A percentile compares a stretch with the other conserved stretches of the same genome.
Conservation (phyloP, 352 stramenopile genomes). For the Phytophthora idaei region DNA sequence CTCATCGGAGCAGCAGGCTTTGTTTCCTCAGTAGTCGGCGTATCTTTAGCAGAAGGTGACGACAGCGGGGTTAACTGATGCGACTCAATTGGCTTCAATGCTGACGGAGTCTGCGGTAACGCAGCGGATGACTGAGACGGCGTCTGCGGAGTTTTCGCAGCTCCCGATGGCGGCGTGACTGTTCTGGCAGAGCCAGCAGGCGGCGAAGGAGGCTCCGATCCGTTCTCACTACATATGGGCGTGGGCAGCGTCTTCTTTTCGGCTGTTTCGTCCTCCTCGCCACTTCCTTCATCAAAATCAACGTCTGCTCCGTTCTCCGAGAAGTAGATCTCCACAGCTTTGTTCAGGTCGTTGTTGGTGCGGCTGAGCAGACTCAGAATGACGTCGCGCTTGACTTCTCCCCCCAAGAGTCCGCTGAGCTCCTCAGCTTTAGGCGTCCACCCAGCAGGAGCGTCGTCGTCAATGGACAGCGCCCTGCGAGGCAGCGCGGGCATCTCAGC, state of each 20-base stretch:
- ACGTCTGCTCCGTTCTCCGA: conserved; percentile 55
- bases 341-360: conserved; percentile 77
- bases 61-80: conserved; percentile 64
- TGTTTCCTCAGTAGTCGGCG: conserved; percentile 10
- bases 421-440: conserved; percentile 60
- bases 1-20: conserved; percentile 6
- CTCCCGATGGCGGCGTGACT: conserved; percentile 29
- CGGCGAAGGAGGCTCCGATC: conserved; percentile 12
- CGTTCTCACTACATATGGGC: conserved; percentile 15
- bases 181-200: conserved; percentile 20
- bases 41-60: conserved; percentile 31
- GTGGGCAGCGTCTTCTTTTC: conserved; percentile 28
- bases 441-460: conserved; percentile 17
- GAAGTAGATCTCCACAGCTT: conserved; percentile 85
- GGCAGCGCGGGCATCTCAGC: conserved; percentile 26
- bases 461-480: conserved; percentile 9
- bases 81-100: conserved; percentile 53
- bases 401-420: conserved; percentile 74
- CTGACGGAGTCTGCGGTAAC: conserved; percentile 44
- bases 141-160: conserved; percentile 23
- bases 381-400: conserved; percentile 57
- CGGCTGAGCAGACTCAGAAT: conserved; percentile 64
- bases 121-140: conserved; percentile 40
- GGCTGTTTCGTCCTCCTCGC: conserved; percentile 46
- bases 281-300: conserved; percentile 49